A percentile compares a stretch with the other conserved stretches of the same genome.
Evolutionary conservation across 176 grass and related monocot genomes (phyloP).

Genomic region (Bothriochloa decipiens): DNA sequence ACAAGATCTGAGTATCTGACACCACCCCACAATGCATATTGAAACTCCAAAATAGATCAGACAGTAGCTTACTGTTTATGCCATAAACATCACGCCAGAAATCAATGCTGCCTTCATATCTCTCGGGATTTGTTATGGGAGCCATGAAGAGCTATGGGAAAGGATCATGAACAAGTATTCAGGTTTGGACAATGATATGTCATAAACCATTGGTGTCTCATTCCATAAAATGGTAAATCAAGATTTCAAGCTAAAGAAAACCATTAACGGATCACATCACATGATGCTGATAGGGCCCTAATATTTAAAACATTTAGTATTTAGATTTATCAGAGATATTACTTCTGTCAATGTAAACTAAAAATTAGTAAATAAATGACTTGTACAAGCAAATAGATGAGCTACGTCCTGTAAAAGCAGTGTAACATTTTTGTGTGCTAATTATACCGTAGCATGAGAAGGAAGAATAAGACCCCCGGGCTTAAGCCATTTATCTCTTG

Average conservation of each 20-base stretch:
- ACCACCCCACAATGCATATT: not conserved
- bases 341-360: not conserved
- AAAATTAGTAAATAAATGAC: not conserved
- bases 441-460: conserved; percentile 86
- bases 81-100: conserved; percentile 96
- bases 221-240: conserved; percentile 2
- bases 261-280: conserved; percentile 9
- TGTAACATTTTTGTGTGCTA: conserved; percentile 1
- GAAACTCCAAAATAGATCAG: conserved; percentile 10
- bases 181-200: not conserved
- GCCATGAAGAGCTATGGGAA: conserved; percentile 82
- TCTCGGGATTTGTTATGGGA: conserved; percentile 85
- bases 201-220: not conserved
- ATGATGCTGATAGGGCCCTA: conserved; percentile 4
- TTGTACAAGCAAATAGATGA: conserved; percentile 15
- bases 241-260: conserved; percentile 33
- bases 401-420: not conserved
- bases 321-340: not conserved
- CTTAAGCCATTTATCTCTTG: conserved; percentile 96
- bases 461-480: conserved; percentile 95
- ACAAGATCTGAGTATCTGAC: not conserved
- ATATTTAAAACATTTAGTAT: not conserved
- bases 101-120: conserved; percentile 75
- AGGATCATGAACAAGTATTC: conserved; percentile 38
- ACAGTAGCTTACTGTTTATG: conserved; percentile 75